Base-by-base conservation (phyloP, 2,329 filamentous ascomycete species). In the Monilinia aucupariae region DNA sequence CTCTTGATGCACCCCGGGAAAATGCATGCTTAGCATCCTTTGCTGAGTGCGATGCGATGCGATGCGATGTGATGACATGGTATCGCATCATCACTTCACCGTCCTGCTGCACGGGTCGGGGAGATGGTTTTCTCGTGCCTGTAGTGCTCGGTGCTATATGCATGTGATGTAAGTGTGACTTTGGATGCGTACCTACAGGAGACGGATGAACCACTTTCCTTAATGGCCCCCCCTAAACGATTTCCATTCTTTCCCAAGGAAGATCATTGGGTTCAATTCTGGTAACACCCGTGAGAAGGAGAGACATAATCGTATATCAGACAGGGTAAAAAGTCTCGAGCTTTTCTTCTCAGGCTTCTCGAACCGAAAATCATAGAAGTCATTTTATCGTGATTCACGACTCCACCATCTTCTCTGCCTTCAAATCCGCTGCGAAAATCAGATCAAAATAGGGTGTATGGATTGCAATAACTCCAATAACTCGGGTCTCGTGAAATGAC, bases 1-100 rank as follows among this genome's bases (percentile, higher is more conserved):
- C 53, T 32, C 27, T 43, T 56, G 4, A 56, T 56, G 54, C 54
- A 56, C 41, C 54, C 54, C 54, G 54, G 54, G 41, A 8, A 56
- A 56, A 25, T 20, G 54, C 54, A 56, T 56, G 41, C 17, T 56
- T 20, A 55, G 53, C 39, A 55, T 55, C 43, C 37, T 7, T 32
- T 30, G 27, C 27, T 30, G 27, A 30, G 43, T 25, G 43, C n/a
- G 27, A 47, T 56, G 54, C 41, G 27, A 56, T 47, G 54, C 8
- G 12, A 20, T 34, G 47, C 41, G 34, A 47, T n/a, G n/a, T n/a
- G n/a, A n/a, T n/a, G n/a, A n/a, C n/a, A n/a, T n/a, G n/a, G n/a
- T n/a, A 47, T 17, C 20, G 25, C 27, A 22, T 25, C 54, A 56
- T 47, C n/a, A 47, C 30, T 32, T 3, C 34, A 39, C 53, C 30